phyloP scores from a whole-genome alignment of 306 rosid genomes.

The Prunus davidiana region DNA sequence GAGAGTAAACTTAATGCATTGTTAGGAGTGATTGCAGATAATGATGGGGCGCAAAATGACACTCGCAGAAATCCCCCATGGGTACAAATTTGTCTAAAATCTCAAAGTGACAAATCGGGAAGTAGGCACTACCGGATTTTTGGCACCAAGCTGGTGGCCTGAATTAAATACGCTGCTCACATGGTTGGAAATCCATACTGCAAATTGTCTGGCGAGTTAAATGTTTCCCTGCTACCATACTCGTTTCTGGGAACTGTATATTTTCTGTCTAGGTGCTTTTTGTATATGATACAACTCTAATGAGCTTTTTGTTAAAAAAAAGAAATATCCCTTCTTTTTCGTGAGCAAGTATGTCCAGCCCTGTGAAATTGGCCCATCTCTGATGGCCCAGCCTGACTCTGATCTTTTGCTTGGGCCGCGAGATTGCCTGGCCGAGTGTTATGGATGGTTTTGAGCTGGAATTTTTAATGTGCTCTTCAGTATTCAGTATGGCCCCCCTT shows the following conservation, averaged over 20 bases:
- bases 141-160: constrained; percentile 40
- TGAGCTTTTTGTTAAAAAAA: background rate
- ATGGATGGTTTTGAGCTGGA: too few species aligned
- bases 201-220: background rate
- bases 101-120: constrained; percentile 35
- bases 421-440: too few species aligned
- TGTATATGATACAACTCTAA: background rate
- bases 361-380: too few species aligned
- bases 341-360: too few species aligned
- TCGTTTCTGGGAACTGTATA: background rate
- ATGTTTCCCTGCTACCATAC: background rate
- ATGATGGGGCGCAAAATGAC: constrained; percentile 9
- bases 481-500: too few species aligned
- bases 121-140: constrained; percentile 34
- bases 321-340: too few species aligned
- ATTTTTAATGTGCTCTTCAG: too few species aligned
- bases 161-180: background rate
- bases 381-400: too few species aligned
- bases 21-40: constrained; percentile 39
- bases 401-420: too few species aligned
- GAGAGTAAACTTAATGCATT: constrained; percentile 39
- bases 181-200: background rate
- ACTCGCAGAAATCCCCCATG: constrained; percentile 68
- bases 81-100: constrained; percentile 51
- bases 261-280: background rate